Conservation (phyloP, 345 rosid genomes). For the Lepidium didymum region DNA sequence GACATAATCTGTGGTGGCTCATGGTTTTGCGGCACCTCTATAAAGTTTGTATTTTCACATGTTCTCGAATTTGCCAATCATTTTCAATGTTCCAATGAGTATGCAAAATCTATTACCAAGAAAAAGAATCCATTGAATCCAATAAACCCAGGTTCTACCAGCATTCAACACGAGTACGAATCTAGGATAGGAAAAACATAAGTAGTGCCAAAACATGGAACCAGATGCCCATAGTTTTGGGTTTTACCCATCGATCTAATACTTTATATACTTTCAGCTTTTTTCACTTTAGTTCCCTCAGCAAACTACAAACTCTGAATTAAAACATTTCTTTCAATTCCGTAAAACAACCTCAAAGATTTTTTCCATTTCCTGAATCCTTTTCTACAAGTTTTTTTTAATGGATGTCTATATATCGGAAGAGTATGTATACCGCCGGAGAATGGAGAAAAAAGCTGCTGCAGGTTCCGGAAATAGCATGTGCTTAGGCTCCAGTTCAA, state of each 20-base stretch:
- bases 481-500: not conserved
- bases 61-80: not conserved
- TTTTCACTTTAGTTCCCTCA: not conserved
- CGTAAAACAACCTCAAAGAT: not conserved
- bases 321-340: not conserved
- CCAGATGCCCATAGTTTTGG: slow-evolving; percentile 23
- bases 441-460: slow-evolving; percentile 47
- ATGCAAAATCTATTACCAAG: no score
- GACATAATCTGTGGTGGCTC: not conserved
- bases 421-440: slow-evolving; percentile 50
- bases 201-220: slow-evolving; percentile 1
- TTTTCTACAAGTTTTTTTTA: not conserved
- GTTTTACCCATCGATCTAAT: slow-evolving; percentile 1
- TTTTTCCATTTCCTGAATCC: not conserved
- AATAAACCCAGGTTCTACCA: slow-evolving; percentile 1
- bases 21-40: not conserved
- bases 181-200: not conserved
- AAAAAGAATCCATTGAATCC: not conserved
- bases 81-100: not conserved
- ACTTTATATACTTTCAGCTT: not conserved
- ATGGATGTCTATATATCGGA: slow-evolving; percentile 69
- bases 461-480: slow-evolving; percentile 12
- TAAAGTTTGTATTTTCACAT: not conserved
- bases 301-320: not conserved
- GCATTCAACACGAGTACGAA: not conserved